Conservation (phyloP, 2,329 filamentous ascomycete species). For the Tricladium varicosporioides region DNA sequence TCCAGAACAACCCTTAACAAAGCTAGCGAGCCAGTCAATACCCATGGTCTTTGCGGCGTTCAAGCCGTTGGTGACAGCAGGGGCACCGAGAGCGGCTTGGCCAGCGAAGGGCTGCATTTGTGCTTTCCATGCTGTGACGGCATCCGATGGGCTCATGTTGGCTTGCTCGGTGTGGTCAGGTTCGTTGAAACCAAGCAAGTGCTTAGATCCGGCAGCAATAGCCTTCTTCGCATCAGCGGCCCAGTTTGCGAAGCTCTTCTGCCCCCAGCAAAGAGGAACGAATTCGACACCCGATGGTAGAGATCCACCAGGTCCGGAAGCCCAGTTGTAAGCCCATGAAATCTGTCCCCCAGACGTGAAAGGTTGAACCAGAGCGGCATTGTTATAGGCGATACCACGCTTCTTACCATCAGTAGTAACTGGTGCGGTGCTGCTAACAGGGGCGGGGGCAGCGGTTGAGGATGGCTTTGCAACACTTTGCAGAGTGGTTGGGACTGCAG, state of each 20-base stretch:
- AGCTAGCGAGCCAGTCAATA: constrained; percentile 43
- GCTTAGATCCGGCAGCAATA: constrained; percentile 51
- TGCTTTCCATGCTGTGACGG: constrained; percentile 39
- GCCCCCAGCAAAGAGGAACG: constrained; percentile 67
- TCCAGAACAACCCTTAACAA: constrained; percentile 40
- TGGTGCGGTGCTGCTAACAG: neutral
- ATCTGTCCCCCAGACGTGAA: constrained; percentile 37
- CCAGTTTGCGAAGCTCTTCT: constrained; percentile 49
- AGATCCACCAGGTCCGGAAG: constrained; percentile 39
- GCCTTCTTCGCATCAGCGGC: constrained; percentile 46
- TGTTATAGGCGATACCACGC: constrained; percentile 70
- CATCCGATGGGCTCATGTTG: constrained; percentile 40
- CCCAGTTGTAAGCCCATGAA: constrained; percentile 71
- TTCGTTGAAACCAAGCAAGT: constrained; percentile 70
- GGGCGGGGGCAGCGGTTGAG: neutral
- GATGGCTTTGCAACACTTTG: neutral
- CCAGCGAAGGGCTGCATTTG: constrained; percentile 45
- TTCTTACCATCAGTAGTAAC: constrained; percentile 38
- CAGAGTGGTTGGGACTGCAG: constrained; percentile 6
- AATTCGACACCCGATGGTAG: constrained; percentile 48
- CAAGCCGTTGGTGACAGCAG: constrained; percentile 47
- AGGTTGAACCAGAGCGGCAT: constrained; percentile 50
- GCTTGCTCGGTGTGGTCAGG: constrained; percentile 61
- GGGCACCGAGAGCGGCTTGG: constrained; percentile 44
- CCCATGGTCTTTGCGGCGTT: constrained; percentile 34